Percentiles rank a stretch among this genome's conserved stretches.
phyloP scores from a whole-genome alignment of 208 protist species.

The Trypanosoma boissoni region DNA sequence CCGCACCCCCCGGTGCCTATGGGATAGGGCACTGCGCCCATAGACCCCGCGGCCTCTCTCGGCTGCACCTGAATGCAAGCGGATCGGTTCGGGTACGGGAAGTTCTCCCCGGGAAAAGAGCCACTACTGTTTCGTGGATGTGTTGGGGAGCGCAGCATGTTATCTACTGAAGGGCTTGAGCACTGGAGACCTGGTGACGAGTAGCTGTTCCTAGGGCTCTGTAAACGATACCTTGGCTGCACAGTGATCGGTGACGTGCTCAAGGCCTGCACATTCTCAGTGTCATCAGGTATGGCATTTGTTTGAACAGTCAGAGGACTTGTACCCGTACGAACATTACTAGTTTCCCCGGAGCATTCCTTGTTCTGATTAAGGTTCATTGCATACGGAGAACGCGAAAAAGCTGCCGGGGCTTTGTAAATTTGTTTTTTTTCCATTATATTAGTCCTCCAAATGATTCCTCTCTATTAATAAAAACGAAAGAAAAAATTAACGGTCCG shows the following conservation, averaged over 20 bases:
- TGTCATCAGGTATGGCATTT: background rate
- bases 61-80: background rate
- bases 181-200: background rate
- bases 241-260: constrained; percentile 12
- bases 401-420: constrained; percentile 14
- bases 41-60: background rate
- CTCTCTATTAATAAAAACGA: no score
- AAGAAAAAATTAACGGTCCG: no score
- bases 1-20: constrained; percentile 10
- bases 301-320: constrained; percentile 1
- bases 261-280: background rate
- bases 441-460: no score
- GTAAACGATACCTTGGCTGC: constrained; percentile 25
- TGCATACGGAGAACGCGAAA: constrained; percentile 11
- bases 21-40: background rate
- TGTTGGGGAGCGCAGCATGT: constrained; percentile 2
- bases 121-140: constrained; percentile 13
- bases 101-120: constrained; percentile 11
- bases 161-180: constrained; percentile 7
- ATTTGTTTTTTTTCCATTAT: constrained; percentile 7
- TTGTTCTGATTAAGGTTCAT: no score
- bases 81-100: constrained; percentile 14
- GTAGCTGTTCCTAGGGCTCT: constrained; percentile 15
- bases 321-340: background rate
- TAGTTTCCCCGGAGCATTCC: constrained; percentile 7